These are phyloP conservation scores for Metschnikowia gruessii DNA, from an alignment of 805 yeast species.

Conservation along the genomic window DNA sequence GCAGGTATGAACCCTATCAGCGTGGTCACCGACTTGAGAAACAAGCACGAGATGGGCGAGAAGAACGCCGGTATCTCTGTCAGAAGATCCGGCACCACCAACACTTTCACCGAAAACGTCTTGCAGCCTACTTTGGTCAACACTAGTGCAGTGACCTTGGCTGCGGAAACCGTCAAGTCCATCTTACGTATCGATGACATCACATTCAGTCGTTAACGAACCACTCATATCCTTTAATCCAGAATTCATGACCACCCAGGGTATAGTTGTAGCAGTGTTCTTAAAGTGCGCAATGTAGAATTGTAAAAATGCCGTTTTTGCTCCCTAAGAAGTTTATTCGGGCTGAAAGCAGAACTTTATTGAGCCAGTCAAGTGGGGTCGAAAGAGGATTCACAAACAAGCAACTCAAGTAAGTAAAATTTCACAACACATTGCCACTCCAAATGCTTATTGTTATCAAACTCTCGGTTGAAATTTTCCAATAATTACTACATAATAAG, in stretches of 20 bases:
- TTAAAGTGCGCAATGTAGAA: no score
- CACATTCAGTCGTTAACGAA: constrained; percentile 49
- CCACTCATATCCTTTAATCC: not conserved
- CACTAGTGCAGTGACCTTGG: constrained; percentile 90
- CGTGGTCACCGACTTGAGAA: constrained; percentile 88
- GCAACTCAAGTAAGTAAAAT: no score
- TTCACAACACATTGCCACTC: no score
- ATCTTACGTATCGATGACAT: constrained; percentile 96
- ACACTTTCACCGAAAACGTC: constrained; percentile 90
- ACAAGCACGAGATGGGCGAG: constrained; percentile 88
- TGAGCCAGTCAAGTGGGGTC: no score
- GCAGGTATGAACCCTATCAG: constrained; percentile 91
- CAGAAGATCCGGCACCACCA: constrained; percentile 88
- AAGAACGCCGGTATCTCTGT: constrained; percentile 93
- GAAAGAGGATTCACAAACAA: no score
- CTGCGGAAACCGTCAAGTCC: constrained; percentile 95
- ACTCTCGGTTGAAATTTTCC: no score
- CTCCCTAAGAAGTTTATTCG: no score
- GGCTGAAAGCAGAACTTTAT: no score
- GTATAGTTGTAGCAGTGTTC: no score
- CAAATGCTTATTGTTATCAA: no score
- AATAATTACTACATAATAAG: no score
- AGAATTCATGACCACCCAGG: not conserved
- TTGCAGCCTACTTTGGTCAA: constrained; percentile 94
- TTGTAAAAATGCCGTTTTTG: no score